Conservation (phyloP, 1,284 basidiomycete species). For the Cerrena zonata region DNA sequence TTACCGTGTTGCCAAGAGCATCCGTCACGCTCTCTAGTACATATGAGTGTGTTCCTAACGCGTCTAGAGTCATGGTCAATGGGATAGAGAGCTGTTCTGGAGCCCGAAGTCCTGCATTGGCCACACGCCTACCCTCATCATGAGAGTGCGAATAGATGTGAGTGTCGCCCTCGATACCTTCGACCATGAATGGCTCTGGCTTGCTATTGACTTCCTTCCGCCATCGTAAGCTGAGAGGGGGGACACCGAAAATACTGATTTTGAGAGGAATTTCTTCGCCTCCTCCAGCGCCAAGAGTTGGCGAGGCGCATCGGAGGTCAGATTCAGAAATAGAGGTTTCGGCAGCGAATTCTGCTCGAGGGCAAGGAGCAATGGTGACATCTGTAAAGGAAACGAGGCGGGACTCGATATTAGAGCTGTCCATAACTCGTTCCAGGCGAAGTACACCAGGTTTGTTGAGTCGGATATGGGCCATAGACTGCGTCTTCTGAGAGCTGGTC, state of each 20-base stretch:
- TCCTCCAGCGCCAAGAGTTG: constrained; percentile 41
- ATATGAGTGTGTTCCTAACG: constrained; percentile 63
- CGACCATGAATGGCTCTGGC: constrained; percentile 67
- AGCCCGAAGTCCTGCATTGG: constrained; percentile 18
- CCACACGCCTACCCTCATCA: constrained; percentile 17
- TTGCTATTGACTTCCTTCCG: constrained; percentile 58
- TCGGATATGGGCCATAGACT: constrained; percentile 68
- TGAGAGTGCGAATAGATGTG: constrained; percentile 14
- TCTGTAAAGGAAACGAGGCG: constrained; percentile 63
- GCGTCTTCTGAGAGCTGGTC: constrained; percentile 64
- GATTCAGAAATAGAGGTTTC: constrained; percentile 37
- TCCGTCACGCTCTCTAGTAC: constrained; percentile 71
- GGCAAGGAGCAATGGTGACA: constrained; percentile 78
- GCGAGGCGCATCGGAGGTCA: constrained; percentile 55
- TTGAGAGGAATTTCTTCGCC: constrained; percentile 57
- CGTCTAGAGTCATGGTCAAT: constrained; percentile 55
- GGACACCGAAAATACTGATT: constrained; percentile 72
- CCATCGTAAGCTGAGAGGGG: constrained; percentile 76
- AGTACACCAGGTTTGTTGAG: constrained; percentile 68
- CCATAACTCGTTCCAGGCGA: constrained; percentile 66
- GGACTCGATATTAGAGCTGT: constrained; percentile 61
- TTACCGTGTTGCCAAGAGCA: constrained; percentile 65
- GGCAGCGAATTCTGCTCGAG: constrained; percentile 61
- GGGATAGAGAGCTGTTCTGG: constrained; percentile 64
- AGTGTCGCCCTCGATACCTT: constrained; percentile 70